phyloP scores from a whole-genome alignment of 495 filamentous ascomycete species.

The Clavariopsis aquatica region DNA sequence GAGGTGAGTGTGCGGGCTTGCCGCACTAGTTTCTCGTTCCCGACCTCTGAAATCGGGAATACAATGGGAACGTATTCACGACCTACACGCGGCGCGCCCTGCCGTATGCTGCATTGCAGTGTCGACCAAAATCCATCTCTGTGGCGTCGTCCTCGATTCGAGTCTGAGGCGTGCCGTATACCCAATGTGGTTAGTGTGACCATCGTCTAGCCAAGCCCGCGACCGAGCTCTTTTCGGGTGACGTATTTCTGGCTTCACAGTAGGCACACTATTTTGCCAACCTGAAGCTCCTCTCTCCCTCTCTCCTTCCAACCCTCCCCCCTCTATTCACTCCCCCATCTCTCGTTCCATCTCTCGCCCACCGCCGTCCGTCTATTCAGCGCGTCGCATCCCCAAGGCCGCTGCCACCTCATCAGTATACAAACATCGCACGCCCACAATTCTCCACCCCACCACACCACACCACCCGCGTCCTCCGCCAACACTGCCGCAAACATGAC shows the following conservation, averaged over 20 bases:
- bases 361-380: not conserved
- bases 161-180: too few relatives aligned
- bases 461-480: not conserved
- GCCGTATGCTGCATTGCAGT: too few relatives aligned
- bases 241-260: conserved; percentile 22
- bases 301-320: not conserved
- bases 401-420: too few relatives aligned
- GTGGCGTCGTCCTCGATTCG: not conserved
- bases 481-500: conserved; percentile 70
- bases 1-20: too few relatives aligned
- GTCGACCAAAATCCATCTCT: not conserved
- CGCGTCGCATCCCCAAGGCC: too few relatives aligned
- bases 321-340: not conserved
- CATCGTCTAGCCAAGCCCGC: not conserved
- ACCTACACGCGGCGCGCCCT: too few relatives aligned
- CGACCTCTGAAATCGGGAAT: too few relatives aligned
- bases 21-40: too few relatives aligned
- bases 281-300: not conserved
- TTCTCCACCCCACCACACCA: not conserved
- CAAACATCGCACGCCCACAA: not conserved
- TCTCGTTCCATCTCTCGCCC: not conserved
- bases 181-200: not conserved
- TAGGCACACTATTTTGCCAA: conserved; percentile 16
- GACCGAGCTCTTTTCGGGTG: conserved; percentile 1
- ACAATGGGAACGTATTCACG: too few relatives aligned